A percentile compares a stretch with the other conserved stretches of the same genome.
These are phyloP conservation scores for Truncatella angustata DNA, from an alignment of 2,329 filamentous ascomycete species.

Conservation along the genomic window DNA sequence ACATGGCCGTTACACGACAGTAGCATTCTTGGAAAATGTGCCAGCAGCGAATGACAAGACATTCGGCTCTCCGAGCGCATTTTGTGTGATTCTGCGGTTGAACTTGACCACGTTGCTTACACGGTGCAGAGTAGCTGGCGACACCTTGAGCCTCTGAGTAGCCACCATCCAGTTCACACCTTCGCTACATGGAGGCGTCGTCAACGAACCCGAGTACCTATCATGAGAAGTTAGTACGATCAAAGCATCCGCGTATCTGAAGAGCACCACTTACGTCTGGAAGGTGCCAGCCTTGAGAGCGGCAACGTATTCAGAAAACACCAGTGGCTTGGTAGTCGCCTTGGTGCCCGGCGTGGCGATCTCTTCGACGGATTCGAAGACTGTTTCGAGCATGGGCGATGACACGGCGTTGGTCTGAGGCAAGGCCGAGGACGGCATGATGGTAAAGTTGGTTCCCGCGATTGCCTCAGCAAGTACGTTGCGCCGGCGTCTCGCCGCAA, in stretches of 20 bases:
- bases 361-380: conserved; percentile 39
- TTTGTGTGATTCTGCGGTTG: conserved; percentile 47
- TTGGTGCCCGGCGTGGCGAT: conserved; percentile 42
- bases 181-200: conserved; percentile 49
- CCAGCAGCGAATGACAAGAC: conserved; percentile 22
- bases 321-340: conserved; percentile 37
- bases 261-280: conserved; percentile 29
- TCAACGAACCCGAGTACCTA: conserved; percentile 46
- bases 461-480: conserved; percentile 8
- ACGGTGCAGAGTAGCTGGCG: conserved; percentile 34
- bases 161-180: conserved; percentile 47
- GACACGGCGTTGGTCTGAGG: conserved; percentile 32
- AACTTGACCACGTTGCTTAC: conserved; percentile 44
- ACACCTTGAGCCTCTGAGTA: conserved; percentile 38
- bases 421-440: conserved; percentile 40
- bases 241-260: background rate
- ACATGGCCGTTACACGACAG: too few species aligned
- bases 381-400: conserved; percentile 43
- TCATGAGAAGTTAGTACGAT: background rate
- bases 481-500: conserved; percentile 11
- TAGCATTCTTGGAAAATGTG: too few species aligned
- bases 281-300: conserved; percentile 35
- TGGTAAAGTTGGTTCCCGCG: conserved; percentile 27
- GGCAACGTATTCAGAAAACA: conserved; percentile 41
- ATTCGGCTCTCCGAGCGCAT: conserved; percentile 37